Conservation (phyloP, 768 basidiomycete genomes). For the Tulasnella sp. region DNA sequence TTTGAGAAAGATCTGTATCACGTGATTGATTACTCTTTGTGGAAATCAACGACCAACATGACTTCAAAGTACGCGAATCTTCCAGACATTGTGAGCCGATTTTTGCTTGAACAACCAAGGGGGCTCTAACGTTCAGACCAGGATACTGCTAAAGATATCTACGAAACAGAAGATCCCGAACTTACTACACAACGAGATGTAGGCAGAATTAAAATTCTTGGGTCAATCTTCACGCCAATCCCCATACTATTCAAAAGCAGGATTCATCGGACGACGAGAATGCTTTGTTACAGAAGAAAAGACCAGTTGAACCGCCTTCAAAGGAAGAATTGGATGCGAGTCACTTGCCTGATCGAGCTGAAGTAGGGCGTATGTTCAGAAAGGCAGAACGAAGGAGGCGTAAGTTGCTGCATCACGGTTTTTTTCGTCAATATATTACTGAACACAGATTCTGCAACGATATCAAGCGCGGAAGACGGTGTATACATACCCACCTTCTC, state of each 20-base stretch:
- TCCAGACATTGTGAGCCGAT: slow-evolving; percentile 70
- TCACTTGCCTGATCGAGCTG: slow-evolving; percentile 47
- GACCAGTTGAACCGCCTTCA: slow-evolving; percentile 25
- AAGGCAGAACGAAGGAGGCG: slow-evolving; percentile 55
- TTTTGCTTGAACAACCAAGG: not conserved
- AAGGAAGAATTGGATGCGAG: slow-evolving; percentile 60
- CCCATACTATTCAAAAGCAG: slow-evolving; percentile 26
- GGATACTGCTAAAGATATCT: slow-evolving; percentile 86
- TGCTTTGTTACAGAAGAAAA: slow-evolving; percentile 20
- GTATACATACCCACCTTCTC: slow-evolving; percentile 50
- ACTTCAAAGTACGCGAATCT: slow-evolving; percentile 67
- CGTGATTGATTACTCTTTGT: no score
- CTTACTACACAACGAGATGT: slow-evolving; percentile 42
- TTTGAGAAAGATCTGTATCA: no score
- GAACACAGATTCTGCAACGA: no score
- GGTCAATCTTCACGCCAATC: not conserved
- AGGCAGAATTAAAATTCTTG: slow-evolving; percentile 19
- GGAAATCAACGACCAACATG: slow-evolving; percentile 1
- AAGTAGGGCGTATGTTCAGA: slow-evolving; percentile 55
- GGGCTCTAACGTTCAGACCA: slow-evolving; percentile 24
- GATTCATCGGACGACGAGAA: slow-evolving; percentile 60
- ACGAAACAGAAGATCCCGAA: slow-evolving; percentile 76
- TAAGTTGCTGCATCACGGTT: no score
- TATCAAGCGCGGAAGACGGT: slow-evolving; percentile 36
- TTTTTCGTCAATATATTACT: no score